Percentiles rank a stretch among this genome's conserved stretches.
Conservation (phyloP, 352 stramenopile genomes). For the Globisporangium emineosum region DNA sequence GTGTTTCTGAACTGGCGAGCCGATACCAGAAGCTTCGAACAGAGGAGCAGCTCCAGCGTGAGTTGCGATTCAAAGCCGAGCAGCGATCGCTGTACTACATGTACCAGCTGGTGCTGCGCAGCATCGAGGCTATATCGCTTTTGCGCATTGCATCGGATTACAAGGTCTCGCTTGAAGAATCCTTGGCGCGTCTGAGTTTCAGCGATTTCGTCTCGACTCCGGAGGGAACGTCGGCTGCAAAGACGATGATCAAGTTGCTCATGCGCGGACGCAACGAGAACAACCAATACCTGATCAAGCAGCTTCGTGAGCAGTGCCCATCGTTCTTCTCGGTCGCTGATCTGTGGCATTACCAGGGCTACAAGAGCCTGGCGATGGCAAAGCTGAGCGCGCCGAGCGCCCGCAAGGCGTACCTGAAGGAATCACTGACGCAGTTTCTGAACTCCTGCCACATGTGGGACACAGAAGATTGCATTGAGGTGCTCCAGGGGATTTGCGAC, state of each 20-base stretch:
- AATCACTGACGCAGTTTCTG: constrained; percentile 77
- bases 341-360: constrained; percentile 82
- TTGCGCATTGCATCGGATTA: constrained; percentile 62
- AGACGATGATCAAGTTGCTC: constrained; percentile 75
- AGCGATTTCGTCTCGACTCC: constrained; percentile 72
- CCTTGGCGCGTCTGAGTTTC: constrained; percentile 62
- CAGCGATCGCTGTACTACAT: constrained; percentile 80
- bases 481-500: constrained; percentile 77
- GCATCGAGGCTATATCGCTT: constrained; percentile 78
- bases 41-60: constrained; percentile 71
- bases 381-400: constrained; percentile 70
- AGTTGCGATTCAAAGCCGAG: constrained; percentile 77
- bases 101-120: constrained; percentile 73
- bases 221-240: constrained; percentile 56
- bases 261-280: constrained; percentile 79
- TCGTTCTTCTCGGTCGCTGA: constrained; percentile 82
- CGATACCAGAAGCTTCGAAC: constrained; percentile 70
- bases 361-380: constrained; percentile 77
- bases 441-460: constrained; percentile 86
- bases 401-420: constrained; percentile 56
- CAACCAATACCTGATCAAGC: constrained; percentile 79
- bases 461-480: constrained; percentile 69
- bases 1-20: constrained; percentile 60
- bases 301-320: constrained; percentile 80
- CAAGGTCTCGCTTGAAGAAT: constrained; percentile 65